Evolutionary conservation across 306 rosid genomes (phyloP).

Genomic region (Crotalaria pallida): DNA sequence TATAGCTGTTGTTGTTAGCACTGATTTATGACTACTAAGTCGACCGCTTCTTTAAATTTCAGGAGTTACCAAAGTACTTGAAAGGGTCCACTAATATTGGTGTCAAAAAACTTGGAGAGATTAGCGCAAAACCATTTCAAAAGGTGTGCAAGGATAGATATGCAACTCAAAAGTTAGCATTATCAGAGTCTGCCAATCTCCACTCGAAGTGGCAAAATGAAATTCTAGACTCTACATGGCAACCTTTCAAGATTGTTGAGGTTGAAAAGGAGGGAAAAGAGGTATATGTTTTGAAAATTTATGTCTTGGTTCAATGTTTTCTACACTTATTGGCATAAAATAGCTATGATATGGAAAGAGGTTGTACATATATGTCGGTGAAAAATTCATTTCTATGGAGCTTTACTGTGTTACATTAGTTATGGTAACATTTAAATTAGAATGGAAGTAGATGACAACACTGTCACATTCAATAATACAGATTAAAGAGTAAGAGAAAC

Average conservation of each 20-base stretch:
- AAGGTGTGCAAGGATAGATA: neutral
- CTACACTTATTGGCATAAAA: neutral
- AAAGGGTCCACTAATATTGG: neutral
- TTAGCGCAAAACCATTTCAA: neutral
- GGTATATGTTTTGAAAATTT: neutral
- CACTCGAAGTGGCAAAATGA: neutral
- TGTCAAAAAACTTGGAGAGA: neutral
- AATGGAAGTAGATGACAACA: too few species aligned
- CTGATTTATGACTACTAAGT: neutral
- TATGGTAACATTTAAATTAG: too few species aligned
- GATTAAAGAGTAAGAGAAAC: too few species aligned
- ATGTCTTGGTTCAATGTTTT: neutral
- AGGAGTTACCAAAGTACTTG: neutral
- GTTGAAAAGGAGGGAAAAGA: neutral
- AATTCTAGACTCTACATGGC: constrained; percentile 13
- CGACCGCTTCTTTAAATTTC: neutral
- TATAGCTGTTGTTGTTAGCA: neutral
- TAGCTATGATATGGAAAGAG: neutral
- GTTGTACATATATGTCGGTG: neutral
- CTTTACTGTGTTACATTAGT: too few species aligned
- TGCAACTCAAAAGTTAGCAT: neutral
- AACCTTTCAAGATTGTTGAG: neutral
- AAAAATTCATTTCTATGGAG: too few species aligned
- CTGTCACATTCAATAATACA: too few species aligned
- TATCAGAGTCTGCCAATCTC: neutral